phyloP scores from a whole-genome alignment of 331 rosid genomes.

The Rhamnella rubrinervis region DNA sequence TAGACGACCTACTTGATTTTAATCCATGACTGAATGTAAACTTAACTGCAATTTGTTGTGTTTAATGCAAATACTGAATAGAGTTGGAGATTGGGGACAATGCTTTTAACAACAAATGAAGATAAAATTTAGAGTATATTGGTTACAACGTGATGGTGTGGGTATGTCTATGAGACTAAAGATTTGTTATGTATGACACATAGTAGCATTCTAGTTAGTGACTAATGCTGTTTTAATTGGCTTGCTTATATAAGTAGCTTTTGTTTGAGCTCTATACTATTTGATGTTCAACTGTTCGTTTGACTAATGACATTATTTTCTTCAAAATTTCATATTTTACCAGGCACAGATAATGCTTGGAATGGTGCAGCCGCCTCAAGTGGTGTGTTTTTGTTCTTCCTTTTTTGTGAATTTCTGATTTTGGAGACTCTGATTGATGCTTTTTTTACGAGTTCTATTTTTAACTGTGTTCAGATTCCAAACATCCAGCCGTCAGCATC shows the following conservation, averaged over 20 bases:
- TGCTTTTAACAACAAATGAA: no score
- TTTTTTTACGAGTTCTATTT: slow-evolving; percentile 7
- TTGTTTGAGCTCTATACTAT: slow-evolving; percentile 2
- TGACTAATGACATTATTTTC: slow-evolving; percentile 19
- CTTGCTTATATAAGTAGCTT: neutral
- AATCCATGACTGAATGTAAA: no score
- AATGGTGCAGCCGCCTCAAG: slow-evolving; percentile 91
- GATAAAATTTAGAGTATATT: no score
- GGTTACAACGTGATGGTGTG: no score
- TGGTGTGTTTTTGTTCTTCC: slow-evolving; percentile 39
- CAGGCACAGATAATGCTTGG: slow-evolving; percentile 99
- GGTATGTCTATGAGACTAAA: no score
- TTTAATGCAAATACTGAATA: no score
- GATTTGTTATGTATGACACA: no score
- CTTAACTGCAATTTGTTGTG: no score
- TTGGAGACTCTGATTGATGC: slow-evolving; percentile 8
- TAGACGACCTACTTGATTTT: no score
- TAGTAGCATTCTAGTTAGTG: no score
- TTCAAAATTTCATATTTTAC: slow-evolving; percentile 19
- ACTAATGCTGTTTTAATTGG: no score
- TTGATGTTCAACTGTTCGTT: slow-evolving; percentile 17
- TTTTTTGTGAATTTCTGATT: slow-evolving; percentile 1
- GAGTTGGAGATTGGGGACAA: no score
- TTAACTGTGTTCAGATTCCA: slow-evolving; percentile 53
- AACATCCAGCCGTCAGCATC: slow-evolving; percentile 61